Evolutionary conservation across 2,329 filamentous ascomycete genomes (phyloP), one percentile per base, ranked within the genome.

Genomic region (Neurospora sp.): DNA sequence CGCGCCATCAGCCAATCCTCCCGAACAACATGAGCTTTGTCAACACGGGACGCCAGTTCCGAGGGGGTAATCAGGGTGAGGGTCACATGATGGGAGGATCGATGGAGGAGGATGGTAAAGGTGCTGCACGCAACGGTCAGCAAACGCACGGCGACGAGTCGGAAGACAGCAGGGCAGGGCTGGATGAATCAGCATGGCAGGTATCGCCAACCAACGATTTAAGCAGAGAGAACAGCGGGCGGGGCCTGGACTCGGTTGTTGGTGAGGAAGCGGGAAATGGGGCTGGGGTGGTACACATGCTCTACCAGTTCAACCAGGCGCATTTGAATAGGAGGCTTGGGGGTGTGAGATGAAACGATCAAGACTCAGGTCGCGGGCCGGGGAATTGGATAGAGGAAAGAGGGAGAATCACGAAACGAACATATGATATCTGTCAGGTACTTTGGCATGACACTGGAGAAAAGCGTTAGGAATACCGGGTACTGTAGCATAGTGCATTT

Each of bases 1-100:
- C 91, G 2, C 91, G 92, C 76, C 89, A 94, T 72, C 91, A 93
- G 71, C 91, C 84, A 1, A 81, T 82, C 1, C 82, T 84, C 10
- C 81, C 81, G 5, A 77, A 82, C 41, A 80, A 81, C 1, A 80
- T 76, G 19, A 82, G 83, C 46, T 86, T 83, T 67, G 76, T 81
- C n/a, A 81, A 86, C 71, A 80, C 82, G 68, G 78, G 79, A 15
- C 83, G 84, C 28, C 79, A 81, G 73, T 75, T 82, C 74, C 81
- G 81, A 70, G 79, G 82, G 76, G 81, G 77, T 68, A 83, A 83
- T 74, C 84, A 81, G 67, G 82, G 78, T 40, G 87, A 82, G 72
- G 80, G 77, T 66, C 83, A 81, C 74, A 87, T 85, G 74, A 86
- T 86, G 8, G 87, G 89, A 72, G 86, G 90, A 74, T 79, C 84